A percentile compares a stretch with the other conserved stretches of the same genome.
Conservation (phyloP, 176 grass and related monocot species). For the Zea mays region Zm-B73-REFERENCE-NAM-5.0 NC_050096.1:203292001-203292500, state of each 20-base stretch:
- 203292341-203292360: background rate
- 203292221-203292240: background rate
- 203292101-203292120: too few species aligned
- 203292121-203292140: too few species aligned
- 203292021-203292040: too few species aligned
- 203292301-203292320: slow-evolving; percentile 9
- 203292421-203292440: background rate
- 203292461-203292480: background rate
- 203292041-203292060: too few species aligned
- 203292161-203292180: too few species aligned
- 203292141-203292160: too few species aligned
- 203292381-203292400: background rate
- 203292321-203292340: background rate
- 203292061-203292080: too few species aligned
- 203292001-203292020: too few species aligned
- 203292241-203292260: background rate
- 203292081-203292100: too few species aligned
- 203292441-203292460: slow-evolving; percentile 45
- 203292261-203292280: background rate
- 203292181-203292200: background rate
- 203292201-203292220: background rate
- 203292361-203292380: background rate
- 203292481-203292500: background rate
- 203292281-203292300: background rate
- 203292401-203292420: background rate